These are phyloP conservation scores for Candida oleophila DNA, from an alignment of 805 yeast species.

Conservation along the genomic window DNA sequence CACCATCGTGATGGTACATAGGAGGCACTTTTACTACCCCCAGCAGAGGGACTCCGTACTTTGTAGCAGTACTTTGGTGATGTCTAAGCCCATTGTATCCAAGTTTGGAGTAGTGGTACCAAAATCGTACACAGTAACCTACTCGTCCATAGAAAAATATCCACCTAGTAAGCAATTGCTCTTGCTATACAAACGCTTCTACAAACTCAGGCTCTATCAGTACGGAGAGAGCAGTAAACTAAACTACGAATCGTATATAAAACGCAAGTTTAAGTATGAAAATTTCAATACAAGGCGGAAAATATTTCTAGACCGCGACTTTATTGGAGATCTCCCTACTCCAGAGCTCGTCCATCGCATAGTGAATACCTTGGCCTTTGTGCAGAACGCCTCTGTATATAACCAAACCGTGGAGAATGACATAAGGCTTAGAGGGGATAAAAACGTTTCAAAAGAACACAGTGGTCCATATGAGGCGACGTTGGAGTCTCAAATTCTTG, in stretches of 20 bases:
- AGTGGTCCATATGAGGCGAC: conserved; percentile 17
- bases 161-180: conserved; percentile 11
- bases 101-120: conserved; percentile 1
- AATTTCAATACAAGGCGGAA: conserved; percentile 17
- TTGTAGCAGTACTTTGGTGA: not conserved
- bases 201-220: conserved; percentile 26
- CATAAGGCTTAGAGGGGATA: conserved; percentile 6
- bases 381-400: conserved; percentile 29
- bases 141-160: conserved; percentile 4
- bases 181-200: conserved; percentile 30
- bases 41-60: no score
- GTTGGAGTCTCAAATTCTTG: conserved; percentile 21
- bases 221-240: conserved; percentile 11
- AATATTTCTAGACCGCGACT: conserved; percentile 9
- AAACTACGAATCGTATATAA: conserved; percentile 17
- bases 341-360: conserved; percentile 19
- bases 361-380: conserved; percentile 28
- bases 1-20: no score
- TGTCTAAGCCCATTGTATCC: conserved; percentile 1
- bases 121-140: conserved; percentile 6
- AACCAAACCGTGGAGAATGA: conserved; percentile 4
- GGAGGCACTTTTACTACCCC: no score
- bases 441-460: not conserved
- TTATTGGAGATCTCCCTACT: not conserved
- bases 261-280: conserved; percentile 25